Evolutionary conservation across 345 rosid genomes (phyloP), one percentile per base, ranked within the genome.

Genomic region (Luvunga scandens): DNA sequence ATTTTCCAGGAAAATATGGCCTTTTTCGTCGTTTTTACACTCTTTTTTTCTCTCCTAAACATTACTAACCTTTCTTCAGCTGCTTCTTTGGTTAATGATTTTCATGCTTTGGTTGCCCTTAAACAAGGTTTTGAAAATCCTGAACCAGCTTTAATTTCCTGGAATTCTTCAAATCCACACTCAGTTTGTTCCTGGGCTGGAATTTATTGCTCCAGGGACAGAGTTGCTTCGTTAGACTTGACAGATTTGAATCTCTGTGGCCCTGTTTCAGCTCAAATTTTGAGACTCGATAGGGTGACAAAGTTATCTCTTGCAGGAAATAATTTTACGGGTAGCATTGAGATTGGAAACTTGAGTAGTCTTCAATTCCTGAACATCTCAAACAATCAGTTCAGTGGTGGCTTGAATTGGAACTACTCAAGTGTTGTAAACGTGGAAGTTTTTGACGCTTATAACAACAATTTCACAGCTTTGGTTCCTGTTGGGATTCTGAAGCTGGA

Each of bases 181-280:
- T 90, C 90, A 7, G 83, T 90, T 76, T 92, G 97, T 71, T 88
- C 90, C 55, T 91, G 95, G 95, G 75, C 59, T 13, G 90, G 95
- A 27, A 64, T 91, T 24, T 33, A 63, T 50, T 91, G 95, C 80
- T 81, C 82, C 42, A 25, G 74, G 24, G 89, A 81, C 0, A 81
- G 91, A 13, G 93, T 91, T 66, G 81, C 82, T 45, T 83, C 92
- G 0, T 80, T 91, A 73, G 93, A 90, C 83, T 79, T 91, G 75
- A 76, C 92, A n/a, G 86, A 84, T 71, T 80, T 90, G 81, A 84
- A 83, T 60, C 83, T 91, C 22, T 76, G 66, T 45, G 95, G 95
- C 70, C 72, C 82, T 27, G 84, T 89, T 77, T 87, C 89, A 5
- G 82, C 89, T 39, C 83, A 77, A 48, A 72, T 88, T 77, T 77